phyloP scores from a whole-genome alignment of 2,329 filamentous ascomycete genomes.

The Onygenales sp. region DNA sequence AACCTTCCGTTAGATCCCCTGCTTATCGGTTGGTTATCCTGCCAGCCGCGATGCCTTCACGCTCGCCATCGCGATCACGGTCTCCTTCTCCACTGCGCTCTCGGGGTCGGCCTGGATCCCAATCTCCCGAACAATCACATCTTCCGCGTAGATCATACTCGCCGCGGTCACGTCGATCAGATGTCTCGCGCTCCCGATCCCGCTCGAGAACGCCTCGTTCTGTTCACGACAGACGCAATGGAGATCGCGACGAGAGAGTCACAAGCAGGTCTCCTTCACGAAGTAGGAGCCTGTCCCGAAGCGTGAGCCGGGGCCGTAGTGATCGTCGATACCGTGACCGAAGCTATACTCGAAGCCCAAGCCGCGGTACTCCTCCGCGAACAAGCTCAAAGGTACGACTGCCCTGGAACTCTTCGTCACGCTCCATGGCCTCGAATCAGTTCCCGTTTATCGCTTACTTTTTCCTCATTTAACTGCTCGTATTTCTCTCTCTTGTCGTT shows the following conservation, averaged over 20 bases:
- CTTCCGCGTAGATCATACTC: conserved; percentile 4
- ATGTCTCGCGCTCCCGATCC: conserved; percentile 23
- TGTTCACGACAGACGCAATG: conserved; percentile 17
- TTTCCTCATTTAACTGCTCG: no score
- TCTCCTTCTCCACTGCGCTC: conserved; percentile 19
- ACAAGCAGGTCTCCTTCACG: conserved; percentile 20
- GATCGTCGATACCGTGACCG: conserved; percentile 28
- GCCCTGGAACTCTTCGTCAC: neutral
- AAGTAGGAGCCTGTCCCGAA: conserved; percentile 19
- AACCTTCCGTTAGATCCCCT: neutral
- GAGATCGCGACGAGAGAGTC: conserved; percentile 16
- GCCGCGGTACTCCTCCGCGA: conserved; percentile 15
- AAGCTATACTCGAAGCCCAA: conserved; percentile 27
- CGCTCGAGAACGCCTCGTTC: conserved; percentile 23
- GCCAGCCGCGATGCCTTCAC: conserved; percentile 11
- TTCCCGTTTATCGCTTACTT: no score
- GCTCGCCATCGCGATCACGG: conserved; percentile 15
- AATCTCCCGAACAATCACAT: conserved; percentile 8
- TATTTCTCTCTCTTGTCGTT: neutral
- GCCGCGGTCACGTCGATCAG: conserved; percentile 15
- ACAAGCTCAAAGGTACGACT: conserved; percentile 28
- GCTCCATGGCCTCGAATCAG: no score
- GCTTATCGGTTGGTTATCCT: neutral
- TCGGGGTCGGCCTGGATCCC: conserved; percentile 12
- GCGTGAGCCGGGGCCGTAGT: conserved; percentile 31